Base-by-base conservation (phyloP, 805 yeast species). In the Candida sanyiensis region DNA sequence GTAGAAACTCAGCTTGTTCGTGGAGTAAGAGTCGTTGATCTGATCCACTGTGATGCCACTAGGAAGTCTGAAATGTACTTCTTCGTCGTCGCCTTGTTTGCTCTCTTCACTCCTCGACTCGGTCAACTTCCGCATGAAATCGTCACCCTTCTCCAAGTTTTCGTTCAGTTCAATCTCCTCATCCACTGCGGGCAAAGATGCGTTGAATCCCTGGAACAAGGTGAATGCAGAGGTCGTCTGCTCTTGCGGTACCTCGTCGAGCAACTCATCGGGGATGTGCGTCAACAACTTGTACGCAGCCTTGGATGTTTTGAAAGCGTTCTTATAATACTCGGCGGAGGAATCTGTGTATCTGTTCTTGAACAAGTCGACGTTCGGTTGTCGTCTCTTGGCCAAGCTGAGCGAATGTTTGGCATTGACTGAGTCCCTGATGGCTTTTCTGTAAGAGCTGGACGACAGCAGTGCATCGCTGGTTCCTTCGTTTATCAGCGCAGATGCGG, bases 201-300 rank as follows among this genome's bases (percentile, higher is more conserved):
- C 84, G 49, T 69, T 67, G 52, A 83, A 80, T 2, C 89, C 88
- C 57, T 82, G 89, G 50, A 72, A 80, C 17, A 83, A 58, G 3
- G 87, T 75, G 46, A 73, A 75, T 8, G 55, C 71, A 6, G 57
- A 50, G 13, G 52, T 53, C n/a, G 50, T 26, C 21, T 36, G 28
- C 31, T 44, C 55, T 6, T 41, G 42, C 7, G 85, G 84, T 13
- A 80, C 58, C 36, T 78, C 76, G 7, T 60, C 54, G 24, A 83
- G 62, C 45, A 82, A 50, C 25, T 79, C 84, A 47, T 78, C 84
- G 13, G 83, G 72, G n/a, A 82, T 63, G 36, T 69, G 61, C 22
- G 73, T 66, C 39, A 75, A 59, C 21, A 75, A 73, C 45, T 71
- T 67, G 38, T 65, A 72, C 9, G 69, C 67, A 15, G 68, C 60